Conservation (phyloP, 2,329 filamentous ascomycete genomes). For the Botryotinia globosa region DNA sequence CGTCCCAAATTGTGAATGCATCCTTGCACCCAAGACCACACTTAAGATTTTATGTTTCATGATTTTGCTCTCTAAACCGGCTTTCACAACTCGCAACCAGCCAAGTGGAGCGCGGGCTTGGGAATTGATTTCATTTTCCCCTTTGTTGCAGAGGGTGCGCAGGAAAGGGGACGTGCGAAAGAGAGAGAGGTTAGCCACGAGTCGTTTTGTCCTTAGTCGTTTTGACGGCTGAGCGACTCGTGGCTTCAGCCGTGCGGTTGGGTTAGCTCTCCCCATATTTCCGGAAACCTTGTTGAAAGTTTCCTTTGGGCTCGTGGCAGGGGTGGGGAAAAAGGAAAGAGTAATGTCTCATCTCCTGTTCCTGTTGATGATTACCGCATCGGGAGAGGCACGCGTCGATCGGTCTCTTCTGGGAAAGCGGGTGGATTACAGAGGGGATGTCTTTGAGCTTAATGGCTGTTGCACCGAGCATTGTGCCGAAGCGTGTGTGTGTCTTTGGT, state of each 20-base stretch:
- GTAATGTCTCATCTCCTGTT: constrained; percentile 6
- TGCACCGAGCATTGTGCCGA: constrained; percentile 8
- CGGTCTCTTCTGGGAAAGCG: not conserved
- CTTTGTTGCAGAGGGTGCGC: not conserved
- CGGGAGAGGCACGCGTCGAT: not conserved
- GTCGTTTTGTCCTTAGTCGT: constrained; percentile 8
- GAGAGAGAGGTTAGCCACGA: constrained; percentile 4
- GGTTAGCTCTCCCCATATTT: constrained; percentile 7
- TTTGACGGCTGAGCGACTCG: not conserved
- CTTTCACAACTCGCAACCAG: not conserved
- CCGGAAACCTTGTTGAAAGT: not conserved
- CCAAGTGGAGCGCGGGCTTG: not conserved
- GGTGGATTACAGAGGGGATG: not conserved
- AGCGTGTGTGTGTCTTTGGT: not conserved
- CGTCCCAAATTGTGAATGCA: not conserved
- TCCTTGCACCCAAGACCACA: not conserved
- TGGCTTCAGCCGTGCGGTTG: constrained; percentile 2
- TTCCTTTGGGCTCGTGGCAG: not conserved
- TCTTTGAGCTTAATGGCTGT: constrained; percentile 11
- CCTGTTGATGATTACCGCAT: constrained; percentile 1
- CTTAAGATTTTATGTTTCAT: constrained; percentile 9
- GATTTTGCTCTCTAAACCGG: not conserved
- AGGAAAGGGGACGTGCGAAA: constrained; percentile 12
- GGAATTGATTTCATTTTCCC: not conserved
- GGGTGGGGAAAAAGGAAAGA: not conserved